These are phyloP conservation scores for Strobilomyces confusus DNA, from an alignment of 768 basidiomycete genomes.

Conservation along the genomic window DNA sequence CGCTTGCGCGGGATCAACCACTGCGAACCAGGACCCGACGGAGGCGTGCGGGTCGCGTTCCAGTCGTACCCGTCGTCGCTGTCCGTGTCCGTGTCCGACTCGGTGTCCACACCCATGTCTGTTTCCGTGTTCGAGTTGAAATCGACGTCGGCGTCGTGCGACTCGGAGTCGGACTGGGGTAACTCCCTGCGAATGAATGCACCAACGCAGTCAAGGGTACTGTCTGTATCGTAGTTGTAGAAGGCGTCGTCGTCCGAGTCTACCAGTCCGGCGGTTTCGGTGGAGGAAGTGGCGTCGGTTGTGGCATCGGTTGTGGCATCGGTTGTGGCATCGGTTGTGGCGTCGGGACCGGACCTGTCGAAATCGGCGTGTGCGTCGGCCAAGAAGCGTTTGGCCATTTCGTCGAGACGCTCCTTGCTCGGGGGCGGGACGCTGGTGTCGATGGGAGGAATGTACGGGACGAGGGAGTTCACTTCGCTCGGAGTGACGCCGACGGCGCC, in stretches of 20 bases:
- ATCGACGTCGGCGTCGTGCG: constrained; percentile 5
- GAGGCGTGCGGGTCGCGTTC: constrained; percentile 2
- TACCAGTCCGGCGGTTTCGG: neutral
- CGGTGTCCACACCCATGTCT: constrained; percentile 15
- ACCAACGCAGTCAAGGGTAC: constrained; percentile 9
- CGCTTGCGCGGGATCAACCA: constrained; percentile 23
- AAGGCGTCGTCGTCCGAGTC: constrained; percentile 10
- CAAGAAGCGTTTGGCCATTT: constrained; percentile 12
- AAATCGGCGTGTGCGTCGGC: constrained; percentile 15
- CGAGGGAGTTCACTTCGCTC: constrained; percentile 25
- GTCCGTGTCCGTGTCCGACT: constrained; percentile 14
- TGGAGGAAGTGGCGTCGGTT: neutral
- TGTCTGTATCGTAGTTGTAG: constrained; percentile 23
- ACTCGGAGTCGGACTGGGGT: constrained; percentile 3
- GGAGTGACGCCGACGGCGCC: constrained; percentile 22
- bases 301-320: neutral
- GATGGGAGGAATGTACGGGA: constrained; percentile 23
- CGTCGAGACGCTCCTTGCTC: constrained; percentile 17
- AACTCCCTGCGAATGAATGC: neutral
- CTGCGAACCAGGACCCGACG: constrained; percentile 7
- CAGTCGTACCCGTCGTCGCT: constrained; percentile 15
- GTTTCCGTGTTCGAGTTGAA: constrained; percentile 10
- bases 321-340: too few relatives aligned
- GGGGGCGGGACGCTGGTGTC: constrained; percentile 17
- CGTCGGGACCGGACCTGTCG: neutral